phyloP scores from a whole-genome alignment of 257 asterid genomes.

The Henckelia pumila region DNA sequence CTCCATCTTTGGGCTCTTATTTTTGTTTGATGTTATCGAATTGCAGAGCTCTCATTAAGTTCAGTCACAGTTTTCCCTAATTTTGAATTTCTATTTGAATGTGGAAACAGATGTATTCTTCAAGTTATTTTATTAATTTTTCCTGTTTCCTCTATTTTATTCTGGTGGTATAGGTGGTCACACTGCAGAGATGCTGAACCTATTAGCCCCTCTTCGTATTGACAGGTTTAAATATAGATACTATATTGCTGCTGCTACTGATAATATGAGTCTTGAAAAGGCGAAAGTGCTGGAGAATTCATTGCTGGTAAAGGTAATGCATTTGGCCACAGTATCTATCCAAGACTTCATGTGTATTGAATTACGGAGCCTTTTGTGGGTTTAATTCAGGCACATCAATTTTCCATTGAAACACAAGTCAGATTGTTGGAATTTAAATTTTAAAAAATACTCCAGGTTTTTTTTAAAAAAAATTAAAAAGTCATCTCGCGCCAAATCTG shows the following conservation, averaged over 20 bases:
- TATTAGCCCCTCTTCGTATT: constrained; percentile 61
- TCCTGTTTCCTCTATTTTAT: constrained; percentile 2
- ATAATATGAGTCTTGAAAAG: constrained; percentile 91
- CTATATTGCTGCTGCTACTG: constrained; percentile 92
- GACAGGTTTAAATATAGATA: constrained; percentile 64
- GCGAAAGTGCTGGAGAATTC: constrained; percentile 68
- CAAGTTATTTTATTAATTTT: background rate
- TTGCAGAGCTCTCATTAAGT: constrained; percentile 11
- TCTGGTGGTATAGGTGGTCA: constrained; percentile 64
- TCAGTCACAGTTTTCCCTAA: background rate
- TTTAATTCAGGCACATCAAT: background rate
- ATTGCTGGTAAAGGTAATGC: constrained; percentile 50
- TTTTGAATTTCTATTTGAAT: background rate
- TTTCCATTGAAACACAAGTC: constrained; percentile 8
- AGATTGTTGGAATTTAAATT: background rate
- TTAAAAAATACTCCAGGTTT: background rate
- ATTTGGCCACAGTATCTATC: background rate
- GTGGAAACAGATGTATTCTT: background rate
- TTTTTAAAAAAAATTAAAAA: background rate
- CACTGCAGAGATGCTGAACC: constrained; percentile 88
- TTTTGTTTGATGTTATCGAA: background rate
- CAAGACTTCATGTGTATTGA: background rate
- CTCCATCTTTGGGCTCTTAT: background rate
- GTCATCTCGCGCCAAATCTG: background rate
- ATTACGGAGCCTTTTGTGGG: background rate